Evolutionary conservation across 2,329 filamentous ascomycete genomes (phyloP).

Genomic region (Nemania sp.): DNA sequence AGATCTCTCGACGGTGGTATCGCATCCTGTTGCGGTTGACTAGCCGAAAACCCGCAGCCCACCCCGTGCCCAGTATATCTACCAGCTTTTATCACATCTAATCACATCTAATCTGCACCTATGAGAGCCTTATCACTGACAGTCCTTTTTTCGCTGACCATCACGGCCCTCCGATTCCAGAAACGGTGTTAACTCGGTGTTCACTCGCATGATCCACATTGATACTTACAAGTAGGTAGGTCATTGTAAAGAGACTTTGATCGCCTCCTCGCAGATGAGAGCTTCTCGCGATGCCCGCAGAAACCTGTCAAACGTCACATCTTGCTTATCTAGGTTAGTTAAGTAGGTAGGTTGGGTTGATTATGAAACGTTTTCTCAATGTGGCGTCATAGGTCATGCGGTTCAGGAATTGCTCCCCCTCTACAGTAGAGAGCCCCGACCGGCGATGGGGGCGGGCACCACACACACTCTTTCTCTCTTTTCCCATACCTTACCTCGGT

Average conservation of each 20-base stretch:
- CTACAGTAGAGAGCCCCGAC: not conserved
- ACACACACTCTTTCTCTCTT: not conserved
- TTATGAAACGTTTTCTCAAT: not conserved
- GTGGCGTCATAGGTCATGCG: conserved; percentile 15
- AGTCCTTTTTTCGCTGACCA: too few species aligned
- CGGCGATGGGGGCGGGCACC: not conserved
- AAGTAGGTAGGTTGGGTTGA: not conserved
- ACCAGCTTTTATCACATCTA: too few species aligned
- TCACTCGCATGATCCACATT: not conserved
- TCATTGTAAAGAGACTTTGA: not conserved
- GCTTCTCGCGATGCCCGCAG: not conserved
- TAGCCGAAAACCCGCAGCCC: conserved; percentile 2
- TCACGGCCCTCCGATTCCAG: too few species aligned
- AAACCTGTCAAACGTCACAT: not conserved
- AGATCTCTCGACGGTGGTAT: not conserved
- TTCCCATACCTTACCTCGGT: not conserved
- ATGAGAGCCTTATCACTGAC: too few species aligned
- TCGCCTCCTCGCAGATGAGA: not conserved
- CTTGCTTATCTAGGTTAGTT: not conserved
- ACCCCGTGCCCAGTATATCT: too few species aligned
- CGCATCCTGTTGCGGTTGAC: conserved; percentile 3
- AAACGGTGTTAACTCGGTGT: not conserved
- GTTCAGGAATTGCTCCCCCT: not conserved
- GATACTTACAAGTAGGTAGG: too few species aligned
- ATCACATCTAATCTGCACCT: too few species aligned